These are phyloP conservation scores for Brasilioporus rufonigricans DNA, from an alignment of 768 basidiomycete genomes.

Conservation along the genomic window DNA sequence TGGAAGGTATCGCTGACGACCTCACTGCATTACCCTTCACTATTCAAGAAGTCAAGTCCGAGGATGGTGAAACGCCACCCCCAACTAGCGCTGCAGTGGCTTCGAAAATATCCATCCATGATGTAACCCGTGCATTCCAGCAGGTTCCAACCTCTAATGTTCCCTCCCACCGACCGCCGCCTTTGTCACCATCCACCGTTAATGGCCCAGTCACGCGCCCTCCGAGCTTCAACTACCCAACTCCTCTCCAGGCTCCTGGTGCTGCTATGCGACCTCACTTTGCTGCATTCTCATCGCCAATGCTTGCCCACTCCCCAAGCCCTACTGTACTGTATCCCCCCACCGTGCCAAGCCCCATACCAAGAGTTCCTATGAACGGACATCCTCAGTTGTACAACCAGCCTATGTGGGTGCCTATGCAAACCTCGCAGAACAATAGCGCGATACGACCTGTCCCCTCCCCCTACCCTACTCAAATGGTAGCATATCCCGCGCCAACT, in stretches of 20 bases:
- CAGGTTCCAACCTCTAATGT: constrained; percentile 67
- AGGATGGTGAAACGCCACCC: constrained; percentile 80
- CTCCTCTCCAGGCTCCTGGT: constrained; percentile 43
- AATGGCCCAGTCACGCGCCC: constrained; percentile 31
- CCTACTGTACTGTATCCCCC: constrained; percentile 67
- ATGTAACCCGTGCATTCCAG: constrained; percentile 85
- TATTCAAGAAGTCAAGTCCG: constrained; percentile 82
- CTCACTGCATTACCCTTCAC: constrained; percentile 76
- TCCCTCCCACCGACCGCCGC: constrained; percentile 43
- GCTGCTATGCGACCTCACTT: constrained; percentile 55
- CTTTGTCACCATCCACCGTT: constrained; percentile 50
- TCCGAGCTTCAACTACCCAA: constrained; percentile 30
- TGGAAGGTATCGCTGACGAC: constrained; percentile 84
- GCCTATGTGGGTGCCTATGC: constrained; percentile 64
- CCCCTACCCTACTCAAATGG: constrained; percentile 63
- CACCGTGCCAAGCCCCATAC: constrained; percentile 61
- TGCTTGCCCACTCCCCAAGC: constrained; percentile 70
- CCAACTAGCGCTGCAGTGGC: constrained; percentile 53
- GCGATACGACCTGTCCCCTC: constrained; percentile 57
- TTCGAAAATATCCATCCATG: constrained; percentile 76
- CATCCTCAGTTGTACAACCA: constrained; percentile 58
- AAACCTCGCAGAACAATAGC: constrained; percentile 42
- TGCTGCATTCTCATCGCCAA: constrained; percentile 60
- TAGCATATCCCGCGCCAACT: constrained; percentile 61
- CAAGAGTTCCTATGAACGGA: constrained; percentile 62